These are phyloP conservation scores for Geotrichum phurueaensis DNA, from an alignment of 1,139 yeast species.

Conservation along the genomic window DNA sequence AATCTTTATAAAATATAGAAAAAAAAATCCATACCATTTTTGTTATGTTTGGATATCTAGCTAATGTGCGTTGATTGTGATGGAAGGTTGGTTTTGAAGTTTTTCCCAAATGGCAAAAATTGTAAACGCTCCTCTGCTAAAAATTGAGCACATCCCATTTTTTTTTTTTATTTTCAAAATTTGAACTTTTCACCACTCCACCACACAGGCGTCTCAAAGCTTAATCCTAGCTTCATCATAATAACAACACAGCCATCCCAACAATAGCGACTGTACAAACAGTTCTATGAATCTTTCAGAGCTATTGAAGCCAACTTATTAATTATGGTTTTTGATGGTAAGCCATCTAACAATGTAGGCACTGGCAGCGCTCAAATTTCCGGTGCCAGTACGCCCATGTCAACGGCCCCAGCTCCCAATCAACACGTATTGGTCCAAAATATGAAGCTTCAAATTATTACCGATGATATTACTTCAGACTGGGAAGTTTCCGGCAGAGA, in stretches of 20 bases:
- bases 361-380: neutral
- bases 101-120: neutral
- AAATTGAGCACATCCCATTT: neutral
- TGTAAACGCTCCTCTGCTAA: neutral
- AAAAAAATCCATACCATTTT: neutral
- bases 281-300: neutral
- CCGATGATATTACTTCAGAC: conserved; percentile 19
- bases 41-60: neutral
- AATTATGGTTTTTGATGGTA: neutral
- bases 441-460: conserved; percentile 18
- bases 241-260: neutral
- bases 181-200: conserved; percentile 1
- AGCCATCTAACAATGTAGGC: neutral
- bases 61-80: neutral
- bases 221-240: neutral
- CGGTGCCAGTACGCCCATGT: neutral
- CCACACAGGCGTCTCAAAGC: neutral
- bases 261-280: neutral
- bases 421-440: conserved; percentile 5
- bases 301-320: neutral
- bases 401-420: neutral
- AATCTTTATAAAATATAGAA: neutral
- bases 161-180: neutral
- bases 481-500: conserved; percentile 23
- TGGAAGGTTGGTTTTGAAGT: neutral